Evolutionary conservation across 2,329 filamentous ascomycete species (phyloP).

Genomic region (Tolypocladium amazonense): DNA sequence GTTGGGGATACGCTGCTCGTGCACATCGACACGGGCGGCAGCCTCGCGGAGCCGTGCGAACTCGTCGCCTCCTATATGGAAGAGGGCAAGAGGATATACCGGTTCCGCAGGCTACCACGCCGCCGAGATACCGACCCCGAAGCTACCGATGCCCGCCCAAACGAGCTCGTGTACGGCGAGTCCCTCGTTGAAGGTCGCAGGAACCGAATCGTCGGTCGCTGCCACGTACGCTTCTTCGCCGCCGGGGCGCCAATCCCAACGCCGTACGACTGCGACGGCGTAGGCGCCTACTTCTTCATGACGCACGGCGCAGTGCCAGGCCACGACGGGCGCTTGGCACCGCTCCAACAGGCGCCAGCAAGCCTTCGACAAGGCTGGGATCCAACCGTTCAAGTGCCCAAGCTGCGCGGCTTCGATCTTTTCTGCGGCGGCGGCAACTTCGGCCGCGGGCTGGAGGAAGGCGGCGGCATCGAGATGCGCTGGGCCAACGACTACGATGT

Average conservation of each 20-base stretch:
- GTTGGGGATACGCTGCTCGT: constrained; percentile 52
- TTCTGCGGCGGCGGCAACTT: constrained; percentile 74
- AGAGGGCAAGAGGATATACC: constrained; percentile 10
- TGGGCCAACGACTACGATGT: constrained; percentile 58
- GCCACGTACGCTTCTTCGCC: constrained; percentile 47
- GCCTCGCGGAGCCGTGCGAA: constrained; percentile 49
- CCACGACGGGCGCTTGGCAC: constrained; percentile 13
- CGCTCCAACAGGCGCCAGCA: constrained; percentile 22
- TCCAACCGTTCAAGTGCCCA: constrained; percentile 21
- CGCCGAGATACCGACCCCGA: constrained; percentile 28
- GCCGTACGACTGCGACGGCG: constrained; percentile 57
- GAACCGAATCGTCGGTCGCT: constrained; percentile 40
- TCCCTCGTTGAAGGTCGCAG: constrained; percentile 25
- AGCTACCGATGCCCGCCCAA: constrained; percentile 25
- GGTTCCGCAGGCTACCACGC: constrained; percentile 43
- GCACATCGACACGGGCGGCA: constrained; percentile 14
- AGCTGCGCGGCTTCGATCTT: constrained; percentile 54
- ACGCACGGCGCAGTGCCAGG: constrained; percentile 22
- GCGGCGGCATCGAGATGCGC: constrained; percentile 50
- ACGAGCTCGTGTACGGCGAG: constrained; percentile 50
- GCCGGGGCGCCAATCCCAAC: constrained; percentile 35
- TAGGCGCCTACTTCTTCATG: constrained; percentile 57
- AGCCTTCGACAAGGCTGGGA: constrained; percentile 46
- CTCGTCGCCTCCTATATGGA: constrained; percentile 28
- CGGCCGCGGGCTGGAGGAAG: constrained; percentile 65